phyloP scores from a whole-genome alignment of 2,329 filamentous ascomycete genomes.

The Pestalotiopsis sp. region DNA sequence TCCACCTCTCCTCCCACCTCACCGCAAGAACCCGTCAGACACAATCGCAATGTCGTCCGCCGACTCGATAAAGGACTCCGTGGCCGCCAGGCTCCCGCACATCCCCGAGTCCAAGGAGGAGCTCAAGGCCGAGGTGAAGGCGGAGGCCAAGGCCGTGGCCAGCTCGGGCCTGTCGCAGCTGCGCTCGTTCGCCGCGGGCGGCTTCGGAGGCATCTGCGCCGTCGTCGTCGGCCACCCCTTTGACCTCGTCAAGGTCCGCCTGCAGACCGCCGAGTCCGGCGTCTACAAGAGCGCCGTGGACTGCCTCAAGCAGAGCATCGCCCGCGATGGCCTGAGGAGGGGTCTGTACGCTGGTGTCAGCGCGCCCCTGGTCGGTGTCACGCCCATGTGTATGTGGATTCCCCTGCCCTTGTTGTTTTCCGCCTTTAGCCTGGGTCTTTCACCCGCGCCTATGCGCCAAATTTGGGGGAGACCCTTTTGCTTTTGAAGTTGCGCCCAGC shows the following conservation, averaged over 20 bases:
- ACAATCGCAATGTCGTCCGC: conserved; percentile 19
- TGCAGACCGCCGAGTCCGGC: conserved; percentile 94
- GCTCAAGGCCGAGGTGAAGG: conserved; percentile 45
- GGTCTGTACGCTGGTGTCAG: conserved; percentile 97
- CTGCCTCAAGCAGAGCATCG: conserved; percentile 86
- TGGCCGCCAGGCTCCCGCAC: conserved; percentile 43
- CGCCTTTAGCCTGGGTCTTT: background rate
- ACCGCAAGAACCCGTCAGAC: background rate
- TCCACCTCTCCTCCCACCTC: background rate
- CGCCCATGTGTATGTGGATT: conserved; percentile 87
- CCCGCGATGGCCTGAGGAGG: conserved; percentile 76
- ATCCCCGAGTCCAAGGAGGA: conserved; percentile 47
- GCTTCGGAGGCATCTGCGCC: conserved; percentile 90
- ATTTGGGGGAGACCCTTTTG: too few species aligned
- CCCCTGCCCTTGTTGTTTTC: background rate
- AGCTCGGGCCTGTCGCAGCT: conserved; percentile 53
- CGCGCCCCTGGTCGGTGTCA: conserved; percentile 91
- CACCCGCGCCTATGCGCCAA: background rate
- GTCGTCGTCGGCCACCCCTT: conserved; percentile 96
- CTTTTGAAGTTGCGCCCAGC: background rate
- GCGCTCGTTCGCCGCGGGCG: conserved; percentile 84
- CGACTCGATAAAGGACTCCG: conserved; percentile 35
- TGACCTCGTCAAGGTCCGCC: conserved; percentile 94
- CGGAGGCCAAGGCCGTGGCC: conserved; percentile 41
- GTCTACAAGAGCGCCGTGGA: conserved; percentile 90